Evolutionary conservation across 257 asterid genomes (phyloP).

Genomic region (Craterostigma plantagineum): DNA sequence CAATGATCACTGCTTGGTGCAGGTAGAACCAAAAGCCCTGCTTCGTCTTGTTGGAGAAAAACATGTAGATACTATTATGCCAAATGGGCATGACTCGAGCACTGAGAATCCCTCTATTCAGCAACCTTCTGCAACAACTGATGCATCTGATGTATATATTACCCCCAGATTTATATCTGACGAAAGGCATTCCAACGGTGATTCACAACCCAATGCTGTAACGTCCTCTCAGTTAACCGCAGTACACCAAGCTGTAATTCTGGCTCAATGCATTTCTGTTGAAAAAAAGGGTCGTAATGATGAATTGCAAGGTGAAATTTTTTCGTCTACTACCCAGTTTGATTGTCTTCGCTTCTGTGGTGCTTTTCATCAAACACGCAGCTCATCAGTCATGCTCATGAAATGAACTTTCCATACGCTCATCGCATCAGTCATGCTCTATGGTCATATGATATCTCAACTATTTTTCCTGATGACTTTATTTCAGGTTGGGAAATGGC

Average conservation of each 20-base stretch:
- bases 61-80: constrained; percentile 12
- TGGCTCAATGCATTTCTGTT: constrained; percentile 56
- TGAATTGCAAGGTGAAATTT: constrained; percentile 54
- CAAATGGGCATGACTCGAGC: constrained; percentile 16
- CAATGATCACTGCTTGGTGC: constrained; percentile 13
- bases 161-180: constrained; percentile 49
- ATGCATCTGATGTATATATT: constrained; percentile 69
- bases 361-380: no score
- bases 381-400: no score
- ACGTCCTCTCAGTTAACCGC: constrained; percentile 37
- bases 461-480: constrained; percentile 10
- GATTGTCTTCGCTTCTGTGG: no score
- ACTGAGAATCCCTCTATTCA: constrained; percentile 17
- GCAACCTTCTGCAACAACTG: constrained; percentile 35
- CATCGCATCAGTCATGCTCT: no score
- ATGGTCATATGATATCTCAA: background rate
- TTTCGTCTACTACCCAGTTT: constrained; percentile 8
- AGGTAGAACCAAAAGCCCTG: constrained; percentile 81
- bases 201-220: constrained; percentile 14
- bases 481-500: constrained; percentile 81
- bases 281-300: constrained; percentile 60
- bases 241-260: constrained; percentile 63
- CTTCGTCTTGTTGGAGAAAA: constrained; percentile 40
- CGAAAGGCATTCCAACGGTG: constrained; percentile 17
- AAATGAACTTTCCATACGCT: no score